Evolutionary conservation across 2,329 filamentous ascomycete genomes (phyloP).

Genomic region (Ceratocystis alfenasii): DNA sequence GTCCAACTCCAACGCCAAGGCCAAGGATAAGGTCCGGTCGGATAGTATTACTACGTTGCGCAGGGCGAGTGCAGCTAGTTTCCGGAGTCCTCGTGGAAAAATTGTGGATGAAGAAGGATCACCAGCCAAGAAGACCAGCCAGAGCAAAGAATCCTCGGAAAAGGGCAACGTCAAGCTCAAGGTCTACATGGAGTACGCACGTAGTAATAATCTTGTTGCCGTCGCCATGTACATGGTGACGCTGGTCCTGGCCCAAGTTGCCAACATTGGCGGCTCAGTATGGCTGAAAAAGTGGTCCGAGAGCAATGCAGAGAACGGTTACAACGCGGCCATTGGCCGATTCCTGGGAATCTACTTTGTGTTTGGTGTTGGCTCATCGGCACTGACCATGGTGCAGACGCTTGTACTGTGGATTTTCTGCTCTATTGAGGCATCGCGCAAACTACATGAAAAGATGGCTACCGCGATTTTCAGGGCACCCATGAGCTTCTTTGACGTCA

Average conservation of each 20-base stretch:
- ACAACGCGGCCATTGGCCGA: constrained; percentile 68
- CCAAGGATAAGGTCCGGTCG: constrained; percentile 43
- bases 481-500: constrained; percentile 98
- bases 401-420: constrained; percentile 98
- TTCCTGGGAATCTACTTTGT: constrained; percentile 94
- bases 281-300: constrained; percentile 96
- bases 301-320: constrained; percentile 52
- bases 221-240: constrained; percentile 69
- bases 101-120: constrained; percentile 71
- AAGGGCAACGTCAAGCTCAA: constrained; percentile 98
- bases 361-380: constrained; percentile 76
- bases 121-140: constrained; percentile 58
- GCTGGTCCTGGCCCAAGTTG: constrained; percentile 67
- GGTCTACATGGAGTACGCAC: constrained; percentile 90
- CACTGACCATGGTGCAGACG: constrained; percentile 80
- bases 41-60: constrained; percentile 72
- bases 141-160: constrained; percentile 76
- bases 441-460: constrained; percentile 94
- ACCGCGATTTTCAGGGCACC: constrained; percentile 93
- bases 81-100: constrained; percentile 75
- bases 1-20: constrained; percentile 33
- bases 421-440: constrained; percentile 94
- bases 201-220: constrained; percentile 78
- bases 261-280: constrained; percentile 69
- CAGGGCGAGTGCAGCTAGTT: constrained; percentile 82